Evolutionary conservation across 2,329 filamentous ascomycete species (phyloP).

Genomic region (Penicillium sclerotiorum): DNA sequence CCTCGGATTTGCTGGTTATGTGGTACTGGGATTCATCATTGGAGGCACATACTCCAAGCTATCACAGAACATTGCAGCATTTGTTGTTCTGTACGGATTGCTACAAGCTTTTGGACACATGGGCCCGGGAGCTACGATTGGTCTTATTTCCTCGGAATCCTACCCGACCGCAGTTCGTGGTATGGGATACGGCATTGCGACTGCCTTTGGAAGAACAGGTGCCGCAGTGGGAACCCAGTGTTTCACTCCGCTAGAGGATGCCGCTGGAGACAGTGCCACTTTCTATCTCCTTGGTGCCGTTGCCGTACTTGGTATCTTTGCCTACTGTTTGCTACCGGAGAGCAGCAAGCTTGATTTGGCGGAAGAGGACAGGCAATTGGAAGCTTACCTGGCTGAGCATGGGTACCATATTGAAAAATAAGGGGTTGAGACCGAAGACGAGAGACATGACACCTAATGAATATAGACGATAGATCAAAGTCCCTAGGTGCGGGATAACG

Average conservation of each 20-base stretch:
- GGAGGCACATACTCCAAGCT: slow-evolving; percentile 31
- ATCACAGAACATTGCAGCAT: slow-evolving; percentile 32
- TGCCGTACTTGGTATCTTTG: slow-evolving; percentile 30
- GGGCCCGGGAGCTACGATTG: slow-evolving; percentile 39
- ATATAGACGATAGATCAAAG: too few relatives aligned
- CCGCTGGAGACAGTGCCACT: slow-evolving; percentile 32
- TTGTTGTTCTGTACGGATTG: slow-evolving; percentile 39
- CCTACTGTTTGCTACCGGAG: slow-evolving; percentile 37
- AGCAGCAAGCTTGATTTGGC: slow-evolving; percentile 31
- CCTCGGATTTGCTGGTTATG: slow-evolving; percentile 32
- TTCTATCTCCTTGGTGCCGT: slow-evolving; percentile 37
- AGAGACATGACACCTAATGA: too few relatives aligned
- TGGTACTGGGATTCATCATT: slow-evolving; percentile 35
- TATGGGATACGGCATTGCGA: slow-evolving; percentile 36
- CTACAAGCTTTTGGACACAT: slow-evolving; percentile 37
- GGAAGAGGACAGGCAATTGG: slow-evolving; percentile 30
- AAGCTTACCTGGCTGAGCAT: slow-evolving; percentile 25
- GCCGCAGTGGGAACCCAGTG: slow-evolving; percentile 39
- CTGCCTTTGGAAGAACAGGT: slow-evolving; percentile 38
- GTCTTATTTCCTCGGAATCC: slow-evolving; percentile 34
- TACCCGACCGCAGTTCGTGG: slow-evolving; percentile 39
- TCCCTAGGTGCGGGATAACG: too few relatives aligned
- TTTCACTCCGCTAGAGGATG: slow-evolving; percentile 35
- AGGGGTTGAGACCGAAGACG: too few relatives aligned
- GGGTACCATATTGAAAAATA: slow-evolving; percentile 15